These are phyloP conservation scores for Plasmodium fragile DNA, from an alignment of 169 alveolate genomes.

Conservation along the genomic window DNA sequence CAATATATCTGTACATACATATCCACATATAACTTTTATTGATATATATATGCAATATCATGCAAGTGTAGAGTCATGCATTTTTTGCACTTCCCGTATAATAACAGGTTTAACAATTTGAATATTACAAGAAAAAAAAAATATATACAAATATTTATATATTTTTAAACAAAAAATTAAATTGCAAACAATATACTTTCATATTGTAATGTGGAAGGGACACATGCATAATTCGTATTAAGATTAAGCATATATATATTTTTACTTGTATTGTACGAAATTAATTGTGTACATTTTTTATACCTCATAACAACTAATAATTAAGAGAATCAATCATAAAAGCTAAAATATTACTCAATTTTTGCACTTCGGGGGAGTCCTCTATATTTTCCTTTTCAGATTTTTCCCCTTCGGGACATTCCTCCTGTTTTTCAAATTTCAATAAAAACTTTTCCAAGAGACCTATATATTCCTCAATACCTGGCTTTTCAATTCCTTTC, in stretches of 20 bases:
- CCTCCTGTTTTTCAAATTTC: not conserved
- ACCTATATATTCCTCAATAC: not conserved
- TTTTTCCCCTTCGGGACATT: not conserved
- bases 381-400: not conserved
- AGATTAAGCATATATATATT: not conserved
- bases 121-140: not conserved
- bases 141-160: not conserved
- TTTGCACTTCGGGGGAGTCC: not conserved
- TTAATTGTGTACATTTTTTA: not conserved
- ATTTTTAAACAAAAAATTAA: not conserved
- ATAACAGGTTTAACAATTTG: not conserved
- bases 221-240: not conserved
- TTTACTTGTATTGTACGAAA: not conserved
- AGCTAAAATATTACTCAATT: not conserved
- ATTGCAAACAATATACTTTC: not conserved
- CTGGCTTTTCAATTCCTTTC: not conserved
- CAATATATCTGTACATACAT: not conserved
- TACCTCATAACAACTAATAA: not conserved
- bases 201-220: not conserved
- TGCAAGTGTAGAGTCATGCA: not conserved
- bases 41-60: not conserved
- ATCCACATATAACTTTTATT: not conserved
- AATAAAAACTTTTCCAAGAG: not conserved
- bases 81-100: not conserved
- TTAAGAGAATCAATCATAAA: not conserved